Evolutionary conservation across 371 early-diverging fungal species (phyloP), one percentile per base, ranked within the genome.

Genomic region (Mucor plumbeus): DNA sequence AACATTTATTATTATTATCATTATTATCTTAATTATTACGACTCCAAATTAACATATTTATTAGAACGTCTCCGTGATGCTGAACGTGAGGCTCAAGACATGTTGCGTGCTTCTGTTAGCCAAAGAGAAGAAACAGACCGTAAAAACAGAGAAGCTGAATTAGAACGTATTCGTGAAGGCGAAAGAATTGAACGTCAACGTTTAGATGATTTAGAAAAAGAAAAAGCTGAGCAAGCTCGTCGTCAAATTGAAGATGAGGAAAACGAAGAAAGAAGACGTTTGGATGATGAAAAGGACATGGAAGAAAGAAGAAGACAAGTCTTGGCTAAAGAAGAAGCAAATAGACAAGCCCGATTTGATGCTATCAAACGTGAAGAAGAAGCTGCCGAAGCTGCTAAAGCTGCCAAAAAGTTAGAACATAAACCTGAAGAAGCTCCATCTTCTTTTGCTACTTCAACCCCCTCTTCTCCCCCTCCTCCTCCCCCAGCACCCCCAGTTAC

Each of bases 291-390:
- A 53, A 53, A 54, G 8, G 80, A 77, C 7, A 60, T 77, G 41
- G 75, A 74, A 39, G 73, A 71, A 21, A 43, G 79, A 67, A 57
- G 74, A 63, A 44, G 71, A 58, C 68, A 68, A 10, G 65, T 73
- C 3, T 57, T 74, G 47, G 72, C 64, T 31, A 77, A 75, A 36
- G 80, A 80, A 68, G 80, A 80, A 48, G 69, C 71, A 11, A 63
- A 71, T 38, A 62, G 76, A 58, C 60, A 69, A 33, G 79, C 79
- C 26, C 74, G 79, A 4, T 63, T 71, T 43, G 77, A 76, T 47
- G 83, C 80, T 31, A 65, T 78, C 33, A 68, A 67, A 63, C 61
- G 63, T 17, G 72, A 76, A 14, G 73, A 79, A 63, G 81, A 83
- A 26, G 79, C 68, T 31, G 72, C 67, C 50, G 81, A 83, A 26